phyloP scores from a whole-genome alignment of 371 early-diverging fungal species.

The Rhizopus delemar region DNA sequence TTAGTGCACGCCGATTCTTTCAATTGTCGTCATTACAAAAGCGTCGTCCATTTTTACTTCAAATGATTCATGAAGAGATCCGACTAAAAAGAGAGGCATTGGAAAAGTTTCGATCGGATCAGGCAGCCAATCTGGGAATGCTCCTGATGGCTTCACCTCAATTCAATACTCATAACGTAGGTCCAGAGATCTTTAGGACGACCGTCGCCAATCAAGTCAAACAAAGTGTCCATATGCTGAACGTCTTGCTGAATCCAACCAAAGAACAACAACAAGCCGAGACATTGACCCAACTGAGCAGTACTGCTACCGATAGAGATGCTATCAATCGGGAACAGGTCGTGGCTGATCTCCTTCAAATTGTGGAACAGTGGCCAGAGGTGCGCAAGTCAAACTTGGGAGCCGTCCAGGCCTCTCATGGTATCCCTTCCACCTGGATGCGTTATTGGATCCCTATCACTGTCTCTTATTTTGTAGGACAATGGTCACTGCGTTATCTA shows the following conservation, averaged over 20 bases:
- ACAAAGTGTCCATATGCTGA: background rate
- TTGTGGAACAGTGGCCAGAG: conserved; percentile 8
- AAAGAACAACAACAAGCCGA: background rate
- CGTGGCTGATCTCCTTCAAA: background rate
- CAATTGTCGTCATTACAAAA: conserved; percentile 1
- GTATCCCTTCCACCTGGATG: conserved; percentile 45
- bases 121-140: conserved; percentile 68
- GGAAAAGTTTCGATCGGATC: conserved; percentile 53
- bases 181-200: background rate
- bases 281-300: background rate
- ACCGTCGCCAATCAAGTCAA: conserved; percentile 10
- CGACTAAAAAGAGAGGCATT: conserved; percentile 55
- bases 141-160: conserved; percentile 41
- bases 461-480: conserved; percentile 40
- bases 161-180: conserved; percentile 10
- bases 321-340: too few species aligned
- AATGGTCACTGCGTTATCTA: conserved; percentile 37
- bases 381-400: conserved; percentile 20
- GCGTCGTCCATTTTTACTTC: conserved; percentile 49
- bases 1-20: conserved; percentile 12
- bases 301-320: background rate
- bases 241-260: background rate
- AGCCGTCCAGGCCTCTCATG: conserved; percentile 31
- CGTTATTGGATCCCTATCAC: conserved; percentile 68
- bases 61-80: conserved; percentile 64